phyloP scores from a whole-genome alignment of 805 yeast genomes.

The Priceomyces melissophilus region DNA sequence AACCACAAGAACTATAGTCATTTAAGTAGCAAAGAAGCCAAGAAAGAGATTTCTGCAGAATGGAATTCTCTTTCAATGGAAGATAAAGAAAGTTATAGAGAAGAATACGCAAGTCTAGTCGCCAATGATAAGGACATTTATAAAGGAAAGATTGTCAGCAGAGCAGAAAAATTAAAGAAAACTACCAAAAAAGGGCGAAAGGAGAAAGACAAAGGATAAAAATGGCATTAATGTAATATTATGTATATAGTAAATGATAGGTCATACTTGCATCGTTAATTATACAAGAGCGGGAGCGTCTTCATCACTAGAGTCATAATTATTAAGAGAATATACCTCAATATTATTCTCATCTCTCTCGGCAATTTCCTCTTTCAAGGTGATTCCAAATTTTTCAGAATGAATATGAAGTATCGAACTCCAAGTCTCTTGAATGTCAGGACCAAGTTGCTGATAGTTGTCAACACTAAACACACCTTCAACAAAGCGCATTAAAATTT shows the following conservation, averaged over 20 bases:
- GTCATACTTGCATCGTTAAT: neutral
- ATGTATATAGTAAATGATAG: neutral
- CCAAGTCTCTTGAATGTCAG: constrained; percentile 18
- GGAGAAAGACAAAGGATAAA: neutral
- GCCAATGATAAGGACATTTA: constrained; percentile 26
- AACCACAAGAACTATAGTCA: constrained; percentile 12
- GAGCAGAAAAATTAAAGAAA: constrained; percentile 19
- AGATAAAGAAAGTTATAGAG: constrained; percentile 25
- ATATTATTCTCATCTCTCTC: constrained; percentile 17
- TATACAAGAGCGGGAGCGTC: constrained; percentile 24
- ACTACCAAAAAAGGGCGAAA: neutral
- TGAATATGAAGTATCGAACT: constrained; percentile 7
- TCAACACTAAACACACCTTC: constrained; percentile 10
- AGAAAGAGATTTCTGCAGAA: constrained; percentile 9
- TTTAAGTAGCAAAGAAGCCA: constrained; percentile 7
- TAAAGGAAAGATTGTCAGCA: constrained; percentile 25
- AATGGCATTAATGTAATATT: neutral
- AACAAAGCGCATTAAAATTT: constrained; percentile 18
- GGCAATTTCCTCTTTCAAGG: constrained; percentile 1
- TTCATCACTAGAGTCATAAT: constrained; percentile 23
- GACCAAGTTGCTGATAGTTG: constrained; percentile 12
- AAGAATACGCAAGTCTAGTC: constrained; percentile 24
- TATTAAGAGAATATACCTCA: constrained; percentile 21
- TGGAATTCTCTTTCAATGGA: constrained; percentile 27
- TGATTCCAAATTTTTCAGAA: constrained; percentile 7